These are phyloP conservation scores for Calocera viscosa DNA, from an alignment of 768 basidiomycete genomes.

Conservation along the genomic window DNA sequence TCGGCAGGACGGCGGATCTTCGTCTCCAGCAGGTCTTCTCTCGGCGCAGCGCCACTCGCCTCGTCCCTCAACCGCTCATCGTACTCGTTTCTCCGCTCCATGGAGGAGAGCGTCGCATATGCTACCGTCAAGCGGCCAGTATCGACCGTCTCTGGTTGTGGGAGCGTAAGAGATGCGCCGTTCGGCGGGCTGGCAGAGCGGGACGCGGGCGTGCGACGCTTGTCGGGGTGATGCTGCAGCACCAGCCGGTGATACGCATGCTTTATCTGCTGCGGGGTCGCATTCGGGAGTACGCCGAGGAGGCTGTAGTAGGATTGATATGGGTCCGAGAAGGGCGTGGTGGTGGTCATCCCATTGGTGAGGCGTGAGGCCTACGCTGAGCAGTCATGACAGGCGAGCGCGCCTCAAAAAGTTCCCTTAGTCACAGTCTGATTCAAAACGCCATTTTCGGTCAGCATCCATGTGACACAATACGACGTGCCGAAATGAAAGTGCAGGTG, in stretches of 20 bases:
- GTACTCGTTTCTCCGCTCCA: constrained; percentile 38
- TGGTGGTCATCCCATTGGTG: background rate
- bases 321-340: background rate
- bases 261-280: constrained; percentile 48
- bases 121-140: constrained; percentile 56
- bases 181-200: constrained; percentile 11
- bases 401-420: no score
- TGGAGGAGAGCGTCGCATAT: constrained; percentile 46
- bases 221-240: constrained; percentile 54
- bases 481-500: no score
- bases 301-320: constrained; percentile 40
- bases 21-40: constrained; percentile 9
- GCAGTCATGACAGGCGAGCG: no score
- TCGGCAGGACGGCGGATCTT: constrained; percentile 51
- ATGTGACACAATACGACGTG: no score
- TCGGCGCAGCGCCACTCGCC: constrained; percentile 10
- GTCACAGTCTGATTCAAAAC: no score
- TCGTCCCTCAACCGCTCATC: constrained; percentile 28
- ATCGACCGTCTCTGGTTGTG: constrained; percentile 25
- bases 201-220: constrained; percentile 22
- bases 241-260: constrained; percentile 56
- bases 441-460: no score
- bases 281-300: constrained; percentile 41
- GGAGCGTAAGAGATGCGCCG: background rate
- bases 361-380: no score